Evolutionary conservation across 129 eudicot species (phyloP).

Genomic region (Flaveria trinervia): DNA sequence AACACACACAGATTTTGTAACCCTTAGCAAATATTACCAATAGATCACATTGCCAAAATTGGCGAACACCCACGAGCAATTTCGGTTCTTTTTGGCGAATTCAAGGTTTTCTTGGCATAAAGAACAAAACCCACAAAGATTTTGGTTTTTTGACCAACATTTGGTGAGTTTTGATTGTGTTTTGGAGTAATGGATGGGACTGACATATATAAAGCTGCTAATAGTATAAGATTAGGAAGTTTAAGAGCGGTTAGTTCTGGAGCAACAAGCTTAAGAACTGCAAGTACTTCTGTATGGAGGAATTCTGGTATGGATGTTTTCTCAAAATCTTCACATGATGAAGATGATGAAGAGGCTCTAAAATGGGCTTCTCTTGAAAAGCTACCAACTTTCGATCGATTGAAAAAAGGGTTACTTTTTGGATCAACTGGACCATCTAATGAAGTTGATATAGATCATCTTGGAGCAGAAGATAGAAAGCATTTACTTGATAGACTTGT

Average conservation of each 20-base stretch:
- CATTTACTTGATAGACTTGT: constrained; percentile 66
- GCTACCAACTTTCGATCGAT: constrained; percentile 76
- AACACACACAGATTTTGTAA: constrained; percentile 3
- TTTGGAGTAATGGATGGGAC: constrained; percentile 38
- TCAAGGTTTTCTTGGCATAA: constrained; percentile 15
- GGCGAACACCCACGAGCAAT: neutral
- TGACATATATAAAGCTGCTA: constrained; percentile 39
- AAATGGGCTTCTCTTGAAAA: constrained; percentile 96
- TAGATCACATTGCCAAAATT: neutral
- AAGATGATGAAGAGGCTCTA: constrained; percentile 87
- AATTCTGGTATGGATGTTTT: constrained; percentile 53
- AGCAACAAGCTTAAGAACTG: constrained; percentile 47
- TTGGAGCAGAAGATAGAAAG: constrained; percentile 56
- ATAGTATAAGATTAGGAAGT: constrained; percentile 42
- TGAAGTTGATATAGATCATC: constrained; percentile 62
- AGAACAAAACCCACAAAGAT: constrained; percentile 23
- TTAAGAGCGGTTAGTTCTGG: constrained; percentile 37
- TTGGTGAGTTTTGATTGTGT: constrained; percentile 30
- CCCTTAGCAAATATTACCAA: too few relatives aligned
- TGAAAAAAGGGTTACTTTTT: constrained; percentile 62
- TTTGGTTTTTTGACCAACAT: constrained; percentile 5
- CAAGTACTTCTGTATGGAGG: constrained; percentile 61
- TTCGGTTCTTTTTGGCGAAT: neutral
- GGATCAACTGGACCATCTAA: constrained; percentile 58
- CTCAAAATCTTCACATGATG: constrained; percentile 52